Evolutionary conservation across 2,329 filamentous ascomycete species (phyloP).

Genomic region (Phialophora tarda): DNA sequence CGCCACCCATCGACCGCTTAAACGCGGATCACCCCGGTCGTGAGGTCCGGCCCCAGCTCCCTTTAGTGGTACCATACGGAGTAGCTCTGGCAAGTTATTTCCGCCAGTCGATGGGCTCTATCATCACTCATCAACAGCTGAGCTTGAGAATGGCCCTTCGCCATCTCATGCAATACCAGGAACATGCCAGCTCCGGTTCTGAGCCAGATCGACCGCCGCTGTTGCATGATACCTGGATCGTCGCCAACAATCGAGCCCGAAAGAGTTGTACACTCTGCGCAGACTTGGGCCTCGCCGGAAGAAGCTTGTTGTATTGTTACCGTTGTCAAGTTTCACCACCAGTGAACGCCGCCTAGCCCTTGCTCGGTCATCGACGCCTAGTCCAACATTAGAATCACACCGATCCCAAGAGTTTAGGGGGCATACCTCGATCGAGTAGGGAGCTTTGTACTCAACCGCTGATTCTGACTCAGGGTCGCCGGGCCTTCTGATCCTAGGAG

Average conservation of each 20-base stretch:
- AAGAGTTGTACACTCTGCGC: neutral
- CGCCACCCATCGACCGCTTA: neutral
- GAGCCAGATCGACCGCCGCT: neutral
- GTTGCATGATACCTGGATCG: neutral
- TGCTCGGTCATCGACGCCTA: slow-evolving; percentile 56
- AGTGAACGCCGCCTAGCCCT: slow-evolving; percentile 52
- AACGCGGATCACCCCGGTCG: neutral
- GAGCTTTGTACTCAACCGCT: slow-evolving; percentile 36
- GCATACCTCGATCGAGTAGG: slow-evolving; percentile 54
- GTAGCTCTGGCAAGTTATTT: neutral
- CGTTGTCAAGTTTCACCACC: slow-evolving; percentile 37
- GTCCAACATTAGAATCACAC: slow-evolving; percentile 28
- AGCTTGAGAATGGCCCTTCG: too few relatives aligned
- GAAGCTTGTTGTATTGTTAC: neutral
- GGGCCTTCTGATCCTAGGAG: slow-evolving; percentile 7
- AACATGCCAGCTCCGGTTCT: neutral
- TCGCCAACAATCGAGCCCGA: neutral
- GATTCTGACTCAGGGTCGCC: slow-evolving; percentile 26
- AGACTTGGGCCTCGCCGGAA: neutral
- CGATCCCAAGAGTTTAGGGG: neutral
- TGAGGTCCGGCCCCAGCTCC: neutral
- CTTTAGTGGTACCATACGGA: neutral
- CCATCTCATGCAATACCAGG: neutral
- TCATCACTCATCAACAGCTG: neutral
- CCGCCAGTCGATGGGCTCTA: neutral